Conservation (phyloP, 345 rosid species). For the Dimocarpus longan region DNA sequence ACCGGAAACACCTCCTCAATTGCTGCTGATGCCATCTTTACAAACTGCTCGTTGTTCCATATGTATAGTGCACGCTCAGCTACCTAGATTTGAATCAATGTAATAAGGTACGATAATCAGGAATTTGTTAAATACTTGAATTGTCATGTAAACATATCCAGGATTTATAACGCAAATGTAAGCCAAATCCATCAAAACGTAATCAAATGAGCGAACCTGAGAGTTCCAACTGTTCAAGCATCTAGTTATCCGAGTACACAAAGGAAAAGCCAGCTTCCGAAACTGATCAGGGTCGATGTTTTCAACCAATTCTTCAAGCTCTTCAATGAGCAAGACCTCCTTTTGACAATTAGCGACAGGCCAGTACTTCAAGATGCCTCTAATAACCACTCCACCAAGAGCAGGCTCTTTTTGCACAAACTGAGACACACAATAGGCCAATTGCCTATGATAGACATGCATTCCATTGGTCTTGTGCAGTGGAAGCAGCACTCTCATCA, state of each 20-base stretch:
- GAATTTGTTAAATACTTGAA: not conserved
- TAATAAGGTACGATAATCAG: not conserved
- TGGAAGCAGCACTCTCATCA: constrained; percentile 63
- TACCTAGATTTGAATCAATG: constrained; percentile 35
- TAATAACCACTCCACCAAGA: constrained; percentile 48
- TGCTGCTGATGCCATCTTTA: constrained; percentile 54
- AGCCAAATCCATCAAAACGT: not conserved
- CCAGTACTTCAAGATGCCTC: constrained; percentile 65
- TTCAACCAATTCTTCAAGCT: constrained; percentile 61
- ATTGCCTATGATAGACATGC: constrained; percentile 49
- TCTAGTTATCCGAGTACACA: constrained; percentile 45
- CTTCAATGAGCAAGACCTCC: constrained; percentile 54
- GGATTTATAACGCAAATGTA: no score
- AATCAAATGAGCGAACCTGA: constrained; percentile 41
- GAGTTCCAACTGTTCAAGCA: constrained; percentile 60
- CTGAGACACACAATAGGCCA: constrained; percentile 55
- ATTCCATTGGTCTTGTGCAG: constrained; percentile 57
- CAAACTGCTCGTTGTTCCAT: constrained; percentile 67
- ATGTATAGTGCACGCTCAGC: constrained; percentile 62
- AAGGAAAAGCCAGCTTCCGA: constrained; percentile 51
- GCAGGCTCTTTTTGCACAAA: constrained; percentile 67
- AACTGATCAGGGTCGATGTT: constrained; percentile 61
- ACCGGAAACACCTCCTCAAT: constrained; percentile 59
- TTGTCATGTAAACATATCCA: no score
- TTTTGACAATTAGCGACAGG: constrained; percentile 62